A percentile compares a stretch with the other conserved stretches of the same genome.
Conservation (phyloP, 2,329 filamentous ascomycete genomes). For the Calycina herbarum region DNA sequence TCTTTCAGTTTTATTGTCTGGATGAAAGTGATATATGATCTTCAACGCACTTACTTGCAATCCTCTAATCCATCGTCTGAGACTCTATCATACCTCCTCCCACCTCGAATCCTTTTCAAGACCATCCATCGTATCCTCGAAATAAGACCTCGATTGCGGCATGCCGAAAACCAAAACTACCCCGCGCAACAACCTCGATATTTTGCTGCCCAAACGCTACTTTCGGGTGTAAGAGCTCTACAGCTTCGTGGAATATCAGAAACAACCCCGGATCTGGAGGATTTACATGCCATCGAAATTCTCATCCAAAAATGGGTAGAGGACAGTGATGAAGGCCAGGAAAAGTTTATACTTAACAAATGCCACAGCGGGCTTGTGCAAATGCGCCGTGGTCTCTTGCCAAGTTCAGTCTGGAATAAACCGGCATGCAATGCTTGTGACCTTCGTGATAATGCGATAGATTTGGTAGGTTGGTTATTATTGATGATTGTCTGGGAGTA, state of each 20-base stretch:
- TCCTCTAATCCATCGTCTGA: background rate
- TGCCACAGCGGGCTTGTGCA: background rate
- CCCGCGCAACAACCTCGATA: background rate
- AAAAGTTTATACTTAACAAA: background rate
- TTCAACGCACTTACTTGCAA: background rate
- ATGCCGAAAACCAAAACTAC: background rate
- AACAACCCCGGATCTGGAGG: background rate
- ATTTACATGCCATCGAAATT: background rate
- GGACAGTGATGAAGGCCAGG: background rate
- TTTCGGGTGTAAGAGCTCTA: background rate
- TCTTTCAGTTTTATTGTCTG: slow-evolving; percentile 1
- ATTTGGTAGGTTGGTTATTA: background rate
- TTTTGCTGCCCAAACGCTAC: background rate
- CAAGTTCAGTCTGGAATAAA: slow-evolving; percentile 4
- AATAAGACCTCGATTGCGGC: background rate
- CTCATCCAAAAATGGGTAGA: background rate
- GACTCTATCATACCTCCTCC: slow-evolving; percentile 2
- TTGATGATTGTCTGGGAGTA: background rate
- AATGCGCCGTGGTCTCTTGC: background rate
- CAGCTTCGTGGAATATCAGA: background rate
- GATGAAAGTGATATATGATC: slow-evolving; percentile 1
- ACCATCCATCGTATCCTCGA: background rate
- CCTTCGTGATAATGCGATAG: background rate
- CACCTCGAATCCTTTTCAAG: background rate
- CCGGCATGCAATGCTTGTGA: slow-evolving; percentile 1